Conservation (phyloP, 805 yeast genomes). For the Jamesozyma lodderae region DNA sequence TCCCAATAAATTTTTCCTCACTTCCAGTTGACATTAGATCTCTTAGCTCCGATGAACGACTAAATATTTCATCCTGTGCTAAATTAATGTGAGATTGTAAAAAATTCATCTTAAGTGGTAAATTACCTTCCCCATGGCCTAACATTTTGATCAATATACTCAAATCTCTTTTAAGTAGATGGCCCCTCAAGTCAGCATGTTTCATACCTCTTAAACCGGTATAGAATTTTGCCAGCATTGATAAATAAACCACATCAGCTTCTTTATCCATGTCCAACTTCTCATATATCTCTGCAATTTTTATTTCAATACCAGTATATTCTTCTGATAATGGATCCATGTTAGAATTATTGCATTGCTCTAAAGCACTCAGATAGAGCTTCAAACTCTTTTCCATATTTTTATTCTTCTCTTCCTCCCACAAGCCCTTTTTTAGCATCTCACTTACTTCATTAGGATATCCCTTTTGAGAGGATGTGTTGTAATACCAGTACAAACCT, state of each 20-base stretch:
- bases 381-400: conserved; percentile 52
- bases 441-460: conserved; percentile 65
- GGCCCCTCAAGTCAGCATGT: conserved; percentile 27
- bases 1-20: conserved; percentile 1
- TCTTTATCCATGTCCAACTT: conserved; percentile 48
- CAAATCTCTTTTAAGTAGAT: conserved; percentile 55
- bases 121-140: conserved; percentile 34
- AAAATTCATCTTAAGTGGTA: conserved; percentile 39
- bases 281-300: conserved; percentile 78
- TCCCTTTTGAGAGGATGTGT: conserved; percentile 64
- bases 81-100: conserved; percentile 48
- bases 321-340: conserved; percentile 57
- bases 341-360: conserved; percentile 42
- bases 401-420: conserved; percentile 65
- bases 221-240: conserved; percentile 47
- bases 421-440: conserved; percentile 59
- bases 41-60: conserved; percentile 27
- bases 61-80: conserved; percentile 44
- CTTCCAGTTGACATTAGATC: conserved; percentile 4
- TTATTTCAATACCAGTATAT: conserved; percentile 80
- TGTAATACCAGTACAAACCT: conserved; percentile 35
- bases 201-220: conserved; percentile 18
- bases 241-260: conserved; percentile 57
- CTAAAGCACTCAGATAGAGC: conserved; percentile 64
- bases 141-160: conserved; percentile 46